phyloP scores from a whole-genome alignment of 2,329 filamentous ascomycete species.

The Podosphaera xanthii region DNA sequence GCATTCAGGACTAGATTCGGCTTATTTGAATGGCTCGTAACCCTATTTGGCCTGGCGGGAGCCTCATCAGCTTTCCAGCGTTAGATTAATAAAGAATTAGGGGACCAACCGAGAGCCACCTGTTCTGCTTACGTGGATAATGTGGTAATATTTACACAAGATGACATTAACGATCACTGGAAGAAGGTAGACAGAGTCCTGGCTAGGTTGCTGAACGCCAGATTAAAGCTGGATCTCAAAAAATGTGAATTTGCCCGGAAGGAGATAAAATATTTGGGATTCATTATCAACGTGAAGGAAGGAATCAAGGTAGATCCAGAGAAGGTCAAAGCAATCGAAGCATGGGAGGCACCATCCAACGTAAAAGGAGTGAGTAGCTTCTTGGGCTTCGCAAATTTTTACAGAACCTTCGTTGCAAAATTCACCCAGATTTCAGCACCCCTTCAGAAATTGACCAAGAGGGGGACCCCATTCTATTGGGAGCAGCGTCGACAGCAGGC shows the following conservation, averaged over 20 bases:
- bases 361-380: background rate
- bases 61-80: too few relatives aligned
- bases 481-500: background rate
- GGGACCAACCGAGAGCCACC: too few relatives aligned
- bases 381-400: background rate
- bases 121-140: too few relatives aligned
- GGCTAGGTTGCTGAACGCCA: background rate
- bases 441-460: background rate
- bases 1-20: too few relatives aligned
- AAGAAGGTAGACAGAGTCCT: background rate
- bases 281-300: background rate
- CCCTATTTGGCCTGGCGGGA: too few relatives aligned
- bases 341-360: background rate
- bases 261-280: too few relatives aligned
- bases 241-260: background rate
- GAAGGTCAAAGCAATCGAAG: background rate
- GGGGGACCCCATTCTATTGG: background rate
- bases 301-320: background rate
- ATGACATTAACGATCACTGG: too few relatives aligned
- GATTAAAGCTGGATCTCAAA: background rate
- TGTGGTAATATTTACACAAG: too few relatives aligned
- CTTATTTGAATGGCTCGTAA: too few relatives aligned
- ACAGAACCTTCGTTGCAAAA: background rate
- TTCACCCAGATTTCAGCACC: background rate
- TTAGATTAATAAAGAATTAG: too few relatives aligned